phyloP scores from a whole-genome alignment of 2,329 filamentous ascomycete genomes.

The Hymenoscyphus repandus region DNA sequence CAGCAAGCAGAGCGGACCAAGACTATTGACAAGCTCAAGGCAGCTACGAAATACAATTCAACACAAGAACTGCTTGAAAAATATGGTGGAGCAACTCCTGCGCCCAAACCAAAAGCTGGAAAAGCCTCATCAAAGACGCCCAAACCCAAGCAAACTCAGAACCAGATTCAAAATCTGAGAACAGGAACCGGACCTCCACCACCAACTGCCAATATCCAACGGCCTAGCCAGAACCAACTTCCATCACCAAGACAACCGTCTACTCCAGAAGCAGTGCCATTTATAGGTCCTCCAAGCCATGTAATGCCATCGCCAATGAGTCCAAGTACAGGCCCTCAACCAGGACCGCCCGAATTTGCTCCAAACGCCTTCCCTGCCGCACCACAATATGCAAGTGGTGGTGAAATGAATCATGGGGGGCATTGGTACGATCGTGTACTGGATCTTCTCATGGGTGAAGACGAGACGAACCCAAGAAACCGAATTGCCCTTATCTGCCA shows the following conservation, averaged over 20 bases:
- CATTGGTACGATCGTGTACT: slow-evolving; percentile 95
- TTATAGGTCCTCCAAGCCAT: slow-evolving; percentile 17
- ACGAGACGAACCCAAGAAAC: slow-evolving; percentile 89
- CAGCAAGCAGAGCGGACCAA: slow-evolving; percentile 74
- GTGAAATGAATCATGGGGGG: slow-evolving; percentile 31
- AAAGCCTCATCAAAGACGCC: slow-evolving; percentile 15
- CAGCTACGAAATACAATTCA: slow-evolving; percentile 92
- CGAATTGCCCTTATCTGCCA: slow-evolving; percentile 81
- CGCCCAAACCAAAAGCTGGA: slow-evolving; percentile 24
- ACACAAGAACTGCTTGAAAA: slow-evolving; percentile 91
- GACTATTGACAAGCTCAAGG: slow-evolving; percentile 92
- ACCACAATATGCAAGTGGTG: slow-evolving; percentile 27
- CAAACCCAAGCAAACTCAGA: slow-evolving; percentile 20
- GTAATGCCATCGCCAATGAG: slow-evolving; percentile 20
- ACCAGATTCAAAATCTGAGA: too few relatives aligned
- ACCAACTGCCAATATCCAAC: slow-evolving; percentile 57
- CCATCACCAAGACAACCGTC: slow-evolving; percentile 21
- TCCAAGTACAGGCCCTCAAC: slow-evolving; percentile 9
- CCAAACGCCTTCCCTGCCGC: slow-evolving; percentile 59
- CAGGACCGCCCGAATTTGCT: slow-evolving; percentile 57
- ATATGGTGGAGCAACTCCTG: slow-evolving; percentile 59
- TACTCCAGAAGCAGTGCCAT: slow-evolving; percentile 19
- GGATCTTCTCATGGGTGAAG: slow-evolving; percentile 87
- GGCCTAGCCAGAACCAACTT: slow-evolving; percentile 25
- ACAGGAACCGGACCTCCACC: slow-evolving; percentile 54